These are phyloP conservation scores for Metarhizium album DNA, from an alignment of 2,329 filamentous ascomycete species.

Conservation along the genomic window DNA sequence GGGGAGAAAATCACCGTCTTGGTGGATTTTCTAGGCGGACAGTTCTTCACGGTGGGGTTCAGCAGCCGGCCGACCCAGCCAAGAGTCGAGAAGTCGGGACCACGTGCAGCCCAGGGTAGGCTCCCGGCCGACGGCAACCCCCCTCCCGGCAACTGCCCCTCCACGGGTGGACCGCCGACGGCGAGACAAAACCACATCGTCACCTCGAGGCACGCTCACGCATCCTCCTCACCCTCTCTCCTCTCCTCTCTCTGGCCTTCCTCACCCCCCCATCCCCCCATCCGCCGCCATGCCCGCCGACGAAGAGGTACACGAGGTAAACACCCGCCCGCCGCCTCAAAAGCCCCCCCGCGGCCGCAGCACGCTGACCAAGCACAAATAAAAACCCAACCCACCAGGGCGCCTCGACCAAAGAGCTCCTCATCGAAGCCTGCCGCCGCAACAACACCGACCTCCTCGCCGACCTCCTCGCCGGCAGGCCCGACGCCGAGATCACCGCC, in stretches of 20 bases:
- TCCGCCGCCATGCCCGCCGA: slow-evolving; percentile 8
- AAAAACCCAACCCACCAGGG: slow-evolving; percentile 52
- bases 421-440: slow-evolving; percentile 85
- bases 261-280: background rate
- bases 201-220: background rate
- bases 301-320: slow-evolving; percentile 14
- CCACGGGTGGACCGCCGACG: background rate
- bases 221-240: too few species aligned
- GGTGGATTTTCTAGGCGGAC: too few species aligned
- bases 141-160: background rate
- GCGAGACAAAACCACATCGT: background rate
- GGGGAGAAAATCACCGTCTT: too few species aligned
- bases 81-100: too few species aligned
- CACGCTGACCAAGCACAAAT: background rate
- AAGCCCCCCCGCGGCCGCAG: background rate
- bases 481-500: slow-evolving; percentile 55
- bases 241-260: too few species aligned
- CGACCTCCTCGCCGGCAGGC: slow-evolving; percentile 55
- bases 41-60: too few species aligned
- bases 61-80: too few species aligned
- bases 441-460: slow-evolving; percentile 82
- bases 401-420: slow-evolving; percentile 71
- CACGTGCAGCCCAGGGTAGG: too few species aligned
- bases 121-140: too few species aligned
- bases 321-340: background rate